Evolutionary conservation across 768 basidiomycete species (phyloP), one percentile per base, ranked within the genome.

Genomic region (Tricholoma bakamatsutake): DNA sequence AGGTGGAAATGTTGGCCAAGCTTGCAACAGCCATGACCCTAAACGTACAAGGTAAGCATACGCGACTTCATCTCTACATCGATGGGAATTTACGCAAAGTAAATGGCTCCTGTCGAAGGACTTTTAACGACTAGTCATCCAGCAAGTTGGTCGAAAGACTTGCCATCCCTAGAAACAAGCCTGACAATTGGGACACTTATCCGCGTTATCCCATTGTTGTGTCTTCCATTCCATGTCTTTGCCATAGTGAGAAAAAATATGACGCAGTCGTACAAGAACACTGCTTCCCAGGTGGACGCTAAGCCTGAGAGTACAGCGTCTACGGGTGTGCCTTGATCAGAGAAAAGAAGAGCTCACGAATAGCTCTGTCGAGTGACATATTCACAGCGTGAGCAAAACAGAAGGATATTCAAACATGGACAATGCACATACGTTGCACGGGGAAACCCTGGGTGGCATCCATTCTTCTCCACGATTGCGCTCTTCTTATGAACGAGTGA

Each of bases 1-100:
- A 73, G 11, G 71, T 67, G 17, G 69, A 34, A 45, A 75, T 75
- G 60, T 82, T 83, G n/a, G 76, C 66, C 12, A 80, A 59, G 59
- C 80, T 80, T 12, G 76, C 76, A 4, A 77, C 53, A 1, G 73
- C 79, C 79, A 83, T 82, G 40, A 78, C 71, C 6, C 82, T 83
- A 4, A 51, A 53, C 8, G 1, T 30, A 21, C 18, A 21, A 10
- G 12, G 21, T 55, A 17, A 52, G 17, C 37, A 51, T 47, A 5
- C 6, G 11, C 18, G 15, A 12, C 24, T 6, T 13, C 18, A 12
- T 11, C 45, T 35, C 24, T 13, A 37, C 3, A 45, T 10, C n/a
- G 15, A 6, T 15, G 1, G 30, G 27, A 4, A 59, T 80, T 68
- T 57, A 83, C 81, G 73, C 78, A 59, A 80, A 83, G 61, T 82